phyloP scores from a whole-genome alignment of 1,284 basidiomycete species.

The Microbotryomycetes sp. region DNA sequence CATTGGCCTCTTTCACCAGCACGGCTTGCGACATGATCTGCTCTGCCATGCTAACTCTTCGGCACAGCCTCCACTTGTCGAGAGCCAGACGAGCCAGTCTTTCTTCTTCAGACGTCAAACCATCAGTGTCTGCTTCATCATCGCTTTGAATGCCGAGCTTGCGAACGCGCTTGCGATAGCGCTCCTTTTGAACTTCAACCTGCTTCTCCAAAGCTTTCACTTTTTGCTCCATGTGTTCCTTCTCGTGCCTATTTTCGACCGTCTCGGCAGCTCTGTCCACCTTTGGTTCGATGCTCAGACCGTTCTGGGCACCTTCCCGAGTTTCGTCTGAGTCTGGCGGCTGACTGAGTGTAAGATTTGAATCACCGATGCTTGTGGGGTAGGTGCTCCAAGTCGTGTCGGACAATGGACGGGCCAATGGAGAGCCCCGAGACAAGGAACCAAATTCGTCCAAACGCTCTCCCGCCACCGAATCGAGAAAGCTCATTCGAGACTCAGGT shows the following conservation, averaged over 20 bases:
- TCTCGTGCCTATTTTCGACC: slow-evolving; percentile 57
- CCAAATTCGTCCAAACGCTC: slow-evolving; percentile 33
- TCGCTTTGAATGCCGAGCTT: slow-evolving; percentile 44
- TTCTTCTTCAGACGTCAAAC: slow-evolving; percentile 55
- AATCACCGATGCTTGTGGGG: slow-evolving; percentile 66
- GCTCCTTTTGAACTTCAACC: slow-evolving; percentile 52
- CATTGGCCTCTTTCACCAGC: slow-evolving; percentile 86
- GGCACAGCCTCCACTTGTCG: slow-evolving; percentile 74
- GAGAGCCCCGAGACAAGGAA: slow-evolving; percentile 4
- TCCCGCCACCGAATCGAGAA: slow-evolving; percentile 43
- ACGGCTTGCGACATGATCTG: slow-evolving; percentile 76
- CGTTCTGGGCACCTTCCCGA: slow-evolving; percentile 32
- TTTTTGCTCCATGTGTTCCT: slow-evolving; percentile 83
- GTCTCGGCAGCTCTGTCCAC: slow-evolving; percentile 59
- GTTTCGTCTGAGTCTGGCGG: slow-evolving; percentile 29
- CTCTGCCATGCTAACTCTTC: slow-evolving; percentile 88
- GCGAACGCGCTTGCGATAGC: slow-evolving; percentile 44
- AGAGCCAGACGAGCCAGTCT: slow-evolving; percentile 70
- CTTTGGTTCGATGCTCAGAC: slow-evolving; percentile 66
- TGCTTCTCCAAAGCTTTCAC: slow-evolving; percentile 70
- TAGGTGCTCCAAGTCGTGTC: slow-evolving; percentile 66
- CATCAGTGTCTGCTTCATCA: not conserved
- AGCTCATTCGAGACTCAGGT: slow-evolving; percentile 64
- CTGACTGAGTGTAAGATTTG: slow-evolving; percentile 49
- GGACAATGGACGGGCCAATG: slow-evolving; percentile 53